Percentiles rank a stretch among this genome's conserved stretches.
Conservation (phyloP, 202 grass and related monocot species). For the Setaria italica region DNA sequence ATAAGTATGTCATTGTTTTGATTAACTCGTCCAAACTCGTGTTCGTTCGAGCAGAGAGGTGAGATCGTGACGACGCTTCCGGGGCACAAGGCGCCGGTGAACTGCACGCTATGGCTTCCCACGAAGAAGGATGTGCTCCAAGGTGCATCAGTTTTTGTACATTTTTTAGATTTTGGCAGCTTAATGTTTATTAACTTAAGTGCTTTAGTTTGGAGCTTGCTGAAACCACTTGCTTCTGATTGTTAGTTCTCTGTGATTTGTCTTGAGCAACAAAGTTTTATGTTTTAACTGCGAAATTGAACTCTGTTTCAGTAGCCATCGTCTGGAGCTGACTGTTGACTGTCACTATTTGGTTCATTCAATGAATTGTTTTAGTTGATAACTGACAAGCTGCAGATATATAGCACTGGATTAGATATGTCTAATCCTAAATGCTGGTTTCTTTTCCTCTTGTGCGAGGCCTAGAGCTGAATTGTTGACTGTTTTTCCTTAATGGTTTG, state of each 20-base stretch:
- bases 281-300: not conserved
- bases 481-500: slow-evolving; percentile 35
- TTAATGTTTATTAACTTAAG: not conserved
- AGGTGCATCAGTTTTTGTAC: slow-evolving; percentile 54
- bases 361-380: not conserved
- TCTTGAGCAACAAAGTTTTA: not conserved
- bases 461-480: not conserved
- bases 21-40: not conserved
- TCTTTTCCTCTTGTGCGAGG: not conserved
- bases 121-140: slow-evolving; percentile 79
- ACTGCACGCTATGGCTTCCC: slow-evolving; percentile 89
- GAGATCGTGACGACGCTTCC: slow-evolving; percentile 88
- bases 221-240: not conserved
- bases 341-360: not conserved
- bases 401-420: not conserved
- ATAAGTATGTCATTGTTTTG: slow-evolving; percentile 2
- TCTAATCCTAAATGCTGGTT: not conserved
- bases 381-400: not conserved
- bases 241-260: not conserved
- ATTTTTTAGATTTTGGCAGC: not conserved
- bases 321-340: not conserved
- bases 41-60: slow-evolving; percentile 60
- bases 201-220: not conserved
- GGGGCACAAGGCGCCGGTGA: slow-evolving; percentile 81
- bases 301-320: not conserved